Evolutionary conservation across 129 eudicot genomes (phyloP).

Genomic region (Oenanthe sinensis): DNA sequence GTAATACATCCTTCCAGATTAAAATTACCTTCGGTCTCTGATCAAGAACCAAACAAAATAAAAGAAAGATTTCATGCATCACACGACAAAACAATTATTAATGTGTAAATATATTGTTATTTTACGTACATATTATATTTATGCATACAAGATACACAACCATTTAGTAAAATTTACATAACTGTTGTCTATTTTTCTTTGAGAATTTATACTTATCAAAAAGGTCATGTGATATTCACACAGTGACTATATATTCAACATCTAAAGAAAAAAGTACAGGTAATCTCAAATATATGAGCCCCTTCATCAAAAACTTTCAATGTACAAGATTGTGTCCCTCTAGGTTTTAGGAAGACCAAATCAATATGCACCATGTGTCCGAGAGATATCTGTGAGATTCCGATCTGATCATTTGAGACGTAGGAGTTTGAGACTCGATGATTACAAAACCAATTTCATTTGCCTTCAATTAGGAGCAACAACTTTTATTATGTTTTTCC

Average conservation of each 20-base stretch:
- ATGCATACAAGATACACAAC: not conserved
- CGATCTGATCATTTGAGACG: slow-evolving; percentile 13
- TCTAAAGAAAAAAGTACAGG: slow-evolving; percentile 23
- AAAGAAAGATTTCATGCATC: not conserved
- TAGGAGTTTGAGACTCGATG: not conserved
- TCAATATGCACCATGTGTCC: slow-evolving; percentile 8
- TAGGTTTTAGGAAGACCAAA: slow-evolving; percentile 7
- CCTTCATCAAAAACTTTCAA: not conserved
- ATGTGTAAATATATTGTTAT: not conserved
- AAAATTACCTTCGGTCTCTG: no score
- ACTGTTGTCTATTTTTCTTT: slow-evolving; percentile 17
- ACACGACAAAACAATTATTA: not conserved
- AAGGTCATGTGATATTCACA: not conserved
- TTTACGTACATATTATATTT: not conserved
- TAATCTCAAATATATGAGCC: slow-evolving; percentile 4
- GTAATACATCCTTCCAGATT: no score
- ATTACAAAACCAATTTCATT: slow-evolving; percentile 5
- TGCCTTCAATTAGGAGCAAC: slow-evolving; percentile 41
- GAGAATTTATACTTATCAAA: slow-evolving; percentile 1
- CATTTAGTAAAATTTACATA: not conserved
- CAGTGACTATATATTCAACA: slow-evolving; percentile 17
- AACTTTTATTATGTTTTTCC: slow-evolving; percentile 28
- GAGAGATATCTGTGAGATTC: slow-evolving; percentile 8
- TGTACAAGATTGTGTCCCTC: not conserved
- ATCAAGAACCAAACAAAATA: not conserved